Percentiles rank a stretch among this genome's conserved stretches.
Evolutionary conservation across 1,284 basidiomycete species (phyloP).

Genomic region (Ceratobasidium sp.): DNA sequence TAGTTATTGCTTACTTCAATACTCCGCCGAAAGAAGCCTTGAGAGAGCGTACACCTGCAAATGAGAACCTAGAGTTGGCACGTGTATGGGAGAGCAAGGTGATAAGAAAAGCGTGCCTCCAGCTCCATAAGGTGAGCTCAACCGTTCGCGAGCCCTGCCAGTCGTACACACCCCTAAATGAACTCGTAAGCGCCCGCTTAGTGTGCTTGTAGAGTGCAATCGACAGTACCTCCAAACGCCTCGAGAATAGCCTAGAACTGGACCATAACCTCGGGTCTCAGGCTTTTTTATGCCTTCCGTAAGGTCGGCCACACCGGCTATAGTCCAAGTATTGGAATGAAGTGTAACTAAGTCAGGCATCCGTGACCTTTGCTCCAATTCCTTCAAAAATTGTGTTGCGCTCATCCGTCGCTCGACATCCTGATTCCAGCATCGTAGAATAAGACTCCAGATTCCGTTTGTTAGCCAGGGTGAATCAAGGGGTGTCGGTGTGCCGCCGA

Average conservation of each 20-base stretch:
- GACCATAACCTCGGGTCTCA: not conserved
- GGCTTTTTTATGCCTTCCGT: not conserved
- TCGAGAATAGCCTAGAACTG: not conserved
- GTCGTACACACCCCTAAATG: not conserved
- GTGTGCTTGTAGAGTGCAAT: not conserved
- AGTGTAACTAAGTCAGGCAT: not conserved
- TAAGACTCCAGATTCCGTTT: not conserved
- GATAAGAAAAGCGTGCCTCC: not conserved
- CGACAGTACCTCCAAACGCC: constrained; percentile 11
- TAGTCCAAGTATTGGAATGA: not conserved
- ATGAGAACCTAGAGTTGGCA: no score
- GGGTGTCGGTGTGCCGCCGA: not conserved
- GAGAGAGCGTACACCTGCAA: constrained; percentile 1
- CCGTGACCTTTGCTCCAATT: not conserved
- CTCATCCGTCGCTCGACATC: not conserved
- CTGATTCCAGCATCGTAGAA: constrained; percentile 16
- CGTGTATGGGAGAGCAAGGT: no score
- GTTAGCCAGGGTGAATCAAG: not conserved
- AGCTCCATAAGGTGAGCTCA: not conserved
- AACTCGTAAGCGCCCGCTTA: no score
- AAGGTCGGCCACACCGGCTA: not conserved
- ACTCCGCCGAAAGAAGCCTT: constrained; percentile 2
- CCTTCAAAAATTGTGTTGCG: not conserved
- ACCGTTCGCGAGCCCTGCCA: not conserved
- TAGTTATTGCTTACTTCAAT: constrained; percentile 1